Base-by-base conservation (phyloP, 2,329 filamentous ascomycete species). In the Peltaster fructicola region DNA sequence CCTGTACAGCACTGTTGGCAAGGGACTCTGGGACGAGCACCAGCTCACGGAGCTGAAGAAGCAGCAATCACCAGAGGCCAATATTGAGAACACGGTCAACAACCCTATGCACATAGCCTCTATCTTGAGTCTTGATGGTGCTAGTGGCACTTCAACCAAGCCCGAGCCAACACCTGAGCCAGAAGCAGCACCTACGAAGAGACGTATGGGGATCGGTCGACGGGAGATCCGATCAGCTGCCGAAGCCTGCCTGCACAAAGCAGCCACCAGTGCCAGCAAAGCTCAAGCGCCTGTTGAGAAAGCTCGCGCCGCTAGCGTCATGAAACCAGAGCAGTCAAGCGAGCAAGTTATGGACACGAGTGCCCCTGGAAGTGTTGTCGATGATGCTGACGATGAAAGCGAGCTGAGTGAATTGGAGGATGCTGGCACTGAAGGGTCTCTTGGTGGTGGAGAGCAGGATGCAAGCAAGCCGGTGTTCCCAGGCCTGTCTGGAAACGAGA, bases 1-100 rank as follows among this genome's bases (percentile, higher is more conserved):
- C 23, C 58, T 91, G 9, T 88, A 80, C 44, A 61, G 64, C 10
- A 66, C 73, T 15, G 55, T 82, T 23, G 69, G 69, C 2, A 65
- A 65, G 20, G 59, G 57, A 3, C 52, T 81, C n/a, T 52, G 61
- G 22, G 53, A 63, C 12, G 50, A 58, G 11, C 38, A 38, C 31
- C 41, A 31, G 27, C 23, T 32, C 12, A 23, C 31, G 3, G 40
- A 43, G 29, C 31, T 17, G 40, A 47, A 31, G 38, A 41, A 24
- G 38, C 39, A 22, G 36, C 37, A n/a, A n/a, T 12, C 34, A 22
- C 9, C 30, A 29, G 6, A 30, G 34, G 20, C 28, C 32, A 12
- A 32, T 14, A 3, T 27, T 17, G 29, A 43, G 13, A 43, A 44
- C 14, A 39, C 40, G 5, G 40, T 37, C 29, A 48, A 48, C 44